Evolutionary conservation across 2,329 filamentous ascomycete genomes (phyloP).

Genomic region (Scleromitrula shiraiana): DNA sequence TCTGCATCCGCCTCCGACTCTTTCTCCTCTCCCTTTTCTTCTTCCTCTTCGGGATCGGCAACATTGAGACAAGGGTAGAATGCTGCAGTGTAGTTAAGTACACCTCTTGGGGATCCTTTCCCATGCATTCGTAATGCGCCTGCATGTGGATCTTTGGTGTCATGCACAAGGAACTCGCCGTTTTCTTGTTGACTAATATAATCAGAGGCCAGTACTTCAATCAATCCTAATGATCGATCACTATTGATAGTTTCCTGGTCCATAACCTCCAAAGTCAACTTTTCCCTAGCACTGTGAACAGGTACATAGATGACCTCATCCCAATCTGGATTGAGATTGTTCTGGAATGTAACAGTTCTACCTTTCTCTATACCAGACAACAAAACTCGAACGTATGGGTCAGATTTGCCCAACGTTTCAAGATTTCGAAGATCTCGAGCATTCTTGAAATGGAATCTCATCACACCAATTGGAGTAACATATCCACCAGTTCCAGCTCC

Average conservation of each 20-base stretch:
- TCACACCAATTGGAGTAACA: conserved; percentile 85
- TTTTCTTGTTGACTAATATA: conserved; percentile 70
- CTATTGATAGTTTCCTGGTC: conserved; percentile 88
- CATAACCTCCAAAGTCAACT: conserved; percentile 87
- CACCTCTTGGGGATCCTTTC: conserved; percentile 68
- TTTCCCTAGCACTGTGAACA: conserved; percentile 76
- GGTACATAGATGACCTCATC: conserved; percentile 94
- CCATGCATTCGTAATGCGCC: conserved; percentile 67
- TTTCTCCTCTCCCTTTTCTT: conserved; percentile 59
- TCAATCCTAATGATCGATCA: conserved; percentile 75
- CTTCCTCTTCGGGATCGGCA: conserved; percentile 81
- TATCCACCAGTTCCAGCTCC: conserved; percentile 77
- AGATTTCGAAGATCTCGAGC: conserved; percentile 81
- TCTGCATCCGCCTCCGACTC: conserved; percentile 27
- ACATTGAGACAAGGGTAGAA: conserved; percentile 89
- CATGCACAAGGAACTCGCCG: conserved; percentile 74
- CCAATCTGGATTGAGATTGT: conserved; percentile 91
- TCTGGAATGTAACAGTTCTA: conserved; percentile 90
- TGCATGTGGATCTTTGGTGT: conserved; percentile 60
- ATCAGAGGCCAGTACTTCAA: conserved; percentile 70
- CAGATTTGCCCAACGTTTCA: conserved; percentile 93
- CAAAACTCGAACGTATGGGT: conserved; percentile 84
- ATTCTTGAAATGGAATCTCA: conserved; percentile 85
- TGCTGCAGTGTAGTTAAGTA: conserved; percentile 70
- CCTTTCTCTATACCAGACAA: conserved; percentile 86